Evolutionary conservation across 495 filamentous ascomycete genomes (phyloP), one percentile per base, ranked within the genome.

Genomic region (Aspergillus funiculosus): DNA sequence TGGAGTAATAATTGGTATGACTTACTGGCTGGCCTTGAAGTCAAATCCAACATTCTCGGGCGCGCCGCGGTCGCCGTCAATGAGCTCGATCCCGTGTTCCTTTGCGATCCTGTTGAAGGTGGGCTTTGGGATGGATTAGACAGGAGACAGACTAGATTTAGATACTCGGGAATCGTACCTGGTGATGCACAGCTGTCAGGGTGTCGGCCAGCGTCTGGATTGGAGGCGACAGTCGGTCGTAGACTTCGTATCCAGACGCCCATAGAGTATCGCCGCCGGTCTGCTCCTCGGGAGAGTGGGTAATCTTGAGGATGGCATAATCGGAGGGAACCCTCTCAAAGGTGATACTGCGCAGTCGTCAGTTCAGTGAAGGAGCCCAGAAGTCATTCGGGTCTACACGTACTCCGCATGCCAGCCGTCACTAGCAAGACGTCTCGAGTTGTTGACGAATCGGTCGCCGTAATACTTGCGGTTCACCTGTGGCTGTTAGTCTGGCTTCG

Each of bases 361-460:
- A n/a, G n/a, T n/a, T 20, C 19, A 24, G 28, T 32, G 22, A 34
- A 3, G n/a, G 7, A 5, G 7, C 22, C 1, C 4, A 1, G 9
- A 8, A 2, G 4, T 3, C 8, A 1, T n/a, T 27, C 15, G 3
- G 22, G 15, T 6, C 1, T 9, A 8, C 1, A 46, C 31, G 6
- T 38, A 46, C 43, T 46, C 43, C 1, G 43, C 34, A 24, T 46
- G 43, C 43, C 43, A 46, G 6, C 43, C 43, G 2, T 39, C 34
- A 17, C 43, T 46, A 1, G 43, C 43, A 31, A 46, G 20, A 30
- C 30, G 43, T 6, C 14, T 4, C 11, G 43, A 6, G 25, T 30
- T 29, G 15, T 21, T 37, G 4, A 5, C 7, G 30, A 37, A 46
- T 13, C 43, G 10, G 15, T 38, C 25, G 1, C 24, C 34, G 22